Conservation (phyloP, 768 basidiomycete genomes). For the Mycena epipterygia region DNA sequence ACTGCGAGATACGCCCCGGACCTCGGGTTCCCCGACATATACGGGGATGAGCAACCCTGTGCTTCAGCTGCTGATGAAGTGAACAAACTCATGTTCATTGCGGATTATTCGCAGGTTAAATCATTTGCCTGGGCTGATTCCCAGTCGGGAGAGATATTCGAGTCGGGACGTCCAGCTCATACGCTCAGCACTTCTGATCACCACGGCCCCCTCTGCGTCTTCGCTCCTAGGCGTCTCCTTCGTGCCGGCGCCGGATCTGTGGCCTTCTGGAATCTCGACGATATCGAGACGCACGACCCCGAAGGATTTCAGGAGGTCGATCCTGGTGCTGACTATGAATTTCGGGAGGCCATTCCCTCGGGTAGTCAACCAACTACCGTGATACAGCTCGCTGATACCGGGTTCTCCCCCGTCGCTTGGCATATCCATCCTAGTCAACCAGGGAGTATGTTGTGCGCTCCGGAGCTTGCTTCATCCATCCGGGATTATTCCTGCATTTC, state of each 20-base stretch:
- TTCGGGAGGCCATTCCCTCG: conserved; percentile 44
- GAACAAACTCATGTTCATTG: conserved; percentile 53
- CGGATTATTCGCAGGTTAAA: conserved; percentile 52
- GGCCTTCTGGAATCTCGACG: conserved; percentile 54
- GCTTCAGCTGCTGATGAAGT: conserved; percentile 46
- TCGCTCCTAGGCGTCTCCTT: conserved; percentile 43
- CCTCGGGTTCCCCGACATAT: not conserved
- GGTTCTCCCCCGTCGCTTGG: conserved; percentile 39
- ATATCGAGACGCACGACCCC: conserved; percentile 46
- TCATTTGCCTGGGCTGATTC: conserved; percentile 49
- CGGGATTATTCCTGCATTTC: conserved; percentile 37
- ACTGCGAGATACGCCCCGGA: not conserved
- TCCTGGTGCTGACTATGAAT: conserved; percentile 18
- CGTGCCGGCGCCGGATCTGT: conserved; percentile 51
- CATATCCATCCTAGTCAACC: conserved; percentile 40
- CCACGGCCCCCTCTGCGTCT: conserved; percentile 48
- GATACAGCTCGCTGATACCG: conserved; percentile 25
- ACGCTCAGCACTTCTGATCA: conserved; percentile 44
- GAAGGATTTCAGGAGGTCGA: conserved; percentile 24
- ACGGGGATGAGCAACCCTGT: conserved; percentile 9
- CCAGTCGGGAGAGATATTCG: not conserved
- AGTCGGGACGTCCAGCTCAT: conserved; percentile 42
- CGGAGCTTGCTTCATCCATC: conserved; percentile 9
- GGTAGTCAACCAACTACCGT: conserved; percentile 37
- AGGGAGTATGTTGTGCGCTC: conserved; percentile 41